phyloP scores from a whole-genome alignment of 495 filamentous ascomycete genomes.

The Rostrohypoxylon terebratum region DNA sequence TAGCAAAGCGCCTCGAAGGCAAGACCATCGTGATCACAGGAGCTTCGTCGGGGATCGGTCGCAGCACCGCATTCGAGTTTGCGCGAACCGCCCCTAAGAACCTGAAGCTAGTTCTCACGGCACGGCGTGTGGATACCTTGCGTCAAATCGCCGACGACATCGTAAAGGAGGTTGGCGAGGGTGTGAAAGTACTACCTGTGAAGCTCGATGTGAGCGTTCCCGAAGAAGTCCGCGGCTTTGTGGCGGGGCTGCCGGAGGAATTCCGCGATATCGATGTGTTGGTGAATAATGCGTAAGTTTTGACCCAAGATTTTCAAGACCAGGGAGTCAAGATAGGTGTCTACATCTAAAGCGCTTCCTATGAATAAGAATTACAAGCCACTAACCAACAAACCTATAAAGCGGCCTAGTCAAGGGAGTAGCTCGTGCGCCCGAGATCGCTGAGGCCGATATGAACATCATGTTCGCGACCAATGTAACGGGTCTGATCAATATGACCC shows the following conservation, averaged over 20 bases:
- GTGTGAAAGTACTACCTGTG: constrained; percentile 83
- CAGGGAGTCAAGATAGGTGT: too few relatives aligned
- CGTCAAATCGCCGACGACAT: constrained; percentile 83
- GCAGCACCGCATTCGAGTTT: constrained; percentile 88
- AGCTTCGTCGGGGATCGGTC: constrained; percentile 92
- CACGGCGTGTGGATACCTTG: constrained; percentile 81
- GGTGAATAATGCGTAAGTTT: constrained; percentile 94
- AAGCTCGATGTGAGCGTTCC: constrained; percentile 89
- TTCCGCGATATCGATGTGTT: constrained; percentile 89
- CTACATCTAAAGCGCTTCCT: not conserved
- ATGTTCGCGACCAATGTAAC: constrained; percentile 96
- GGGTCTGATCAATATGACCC: constrained; percentile 96
- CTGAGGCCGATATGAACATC: constrained; percentile 80
- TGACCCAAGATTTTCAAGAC: not conserved
- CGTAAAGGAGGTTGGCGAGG: constrained; percentile 78
- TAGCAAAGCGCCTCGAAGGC: constrained; percentile 87
- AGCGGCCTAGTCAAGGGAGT: constrained; percentile 90
- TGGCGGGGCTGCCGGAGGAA: constrained; percentile 78
- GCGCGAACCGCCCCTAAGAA: constrained; percentile 81
- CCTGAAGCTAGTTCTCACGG: constrained; percentile 88
- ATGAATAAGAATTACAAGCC: not conserved
- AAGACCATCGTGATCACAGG: constrained; percentile 96
- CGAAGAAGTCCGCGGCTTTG: constrained; percentile 79
- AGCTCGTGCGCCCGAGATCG: constrained; percentile 86
- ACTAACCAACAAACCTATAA: constrained; percentile 13